Percentiles rank a stretch among this genome's conserved stretches.
These are phyloP conservation scores for Aspergillus fumigatiaffinis DNA, from an alignment of 2,329 filamentous ascomycete species.

Conservation along the genomic window DNA sequence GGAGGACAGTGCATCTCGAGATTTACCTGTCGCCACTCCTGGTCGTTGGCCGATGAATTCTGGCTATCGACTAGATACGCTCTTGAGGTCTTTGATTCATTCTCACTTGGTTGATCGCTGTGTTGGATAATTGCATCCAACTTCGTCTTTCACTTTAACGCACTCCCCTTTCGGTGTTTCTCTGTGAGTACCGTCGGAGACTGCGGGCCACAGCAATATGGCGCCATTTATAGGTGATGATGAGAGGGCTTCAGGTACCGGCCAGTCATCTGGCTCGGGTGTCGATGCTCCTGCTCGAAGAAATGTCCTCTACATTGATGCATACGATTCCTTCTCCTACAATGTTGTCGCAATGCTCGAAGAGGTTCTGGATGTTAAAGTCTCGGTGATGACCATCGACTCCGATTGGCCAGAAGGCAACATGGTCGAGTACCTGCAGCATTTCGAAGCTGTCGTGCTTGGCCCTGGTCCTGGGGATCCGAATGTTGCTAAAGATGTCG, in stretches of 20 bases:
- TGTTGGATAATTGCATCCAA: background rate
- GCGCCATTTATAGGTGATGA: constrained; percentile 26
- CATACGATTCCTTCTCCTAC: constrained; percentile 95
- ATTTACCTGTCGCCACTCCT: background rate
- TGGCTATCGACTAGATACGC: background rate
- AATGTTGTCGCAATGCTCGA: constrained; percentile 84
- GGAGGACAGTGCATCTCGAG: background rate
- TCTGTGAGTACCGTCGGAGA: background rate
- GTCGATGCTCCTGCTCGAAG: constrained; percentile 9
- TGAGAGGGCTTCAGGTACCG: constrained; percentile 15
- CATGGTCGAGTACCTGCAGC: constrained; percentile 47
- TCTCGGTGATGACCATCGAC: constrained; percentile 71
- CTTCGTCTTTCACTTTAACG: background rate
- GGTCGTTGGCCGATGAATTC: background rate
- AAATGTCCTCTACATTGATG: constrained; percentile 80
- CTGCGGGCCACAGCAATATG: constrained; percentile 13
- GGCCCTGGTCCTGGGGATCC: constrained; percentile 89
- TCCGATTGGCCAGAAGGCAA: constrained; percentile 41
- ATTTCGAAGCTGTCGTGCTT: constrained; percentile 81
- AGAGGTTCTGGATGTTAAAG: constrained; percentile 62
- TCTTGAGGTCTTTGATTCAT: background rate
- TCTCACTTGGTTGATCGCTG: background rate
- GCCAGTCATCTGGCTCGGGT: background rate
- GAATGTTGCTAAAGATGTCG: constrained; percentile 67
- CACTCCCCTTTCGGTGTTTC: background rate